A percentile compares a stretch with the other conserved stretches of the same genome.
These are phyloP conservation scores for Phytophthora fragariae DNA, from an alignment of 352 stramenopile species.

Conservation along the genomic window DNA sequence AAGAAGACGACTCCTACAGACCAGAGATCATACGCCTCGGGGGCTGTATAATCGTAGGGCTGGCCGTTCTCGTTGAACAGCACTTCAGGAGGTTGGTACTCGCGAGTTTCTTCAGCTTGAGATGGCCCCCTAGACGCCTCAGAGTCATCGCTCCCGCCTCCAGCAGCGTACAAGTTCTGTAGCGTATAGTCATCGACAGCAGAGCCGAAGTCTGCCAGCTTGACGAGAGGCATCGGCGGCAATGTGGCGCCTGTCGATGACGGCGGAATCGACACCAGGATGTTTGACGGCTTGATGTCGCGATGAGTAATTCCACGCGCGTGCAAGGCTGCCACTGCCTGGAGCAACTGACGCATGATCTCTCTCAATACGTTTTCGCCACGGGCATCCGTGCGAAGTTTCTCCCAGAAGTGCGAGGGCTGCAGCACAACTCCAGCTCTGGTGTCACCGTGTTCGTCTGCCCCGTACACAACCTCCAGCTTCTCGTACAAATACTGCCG, in stretches of 20 bases:
- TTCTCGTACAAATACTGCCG: constrained; percentile 89
- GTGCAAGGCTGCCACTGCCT: constrained; percentile 92
- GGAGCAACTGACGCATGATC: constrained; percentile 94
- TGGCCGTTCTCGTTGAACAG: constrained; percentile 65
- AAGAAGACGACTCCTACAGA: constrained; percentile 96
- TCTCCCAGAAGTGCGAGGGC: constrained; percentile 82
- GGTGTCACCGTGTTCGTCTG: constrained; percentile 19
- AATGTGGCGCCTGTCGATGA: constrained; percentile 15
- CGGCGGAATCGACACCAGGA: constrained; percentile 58
- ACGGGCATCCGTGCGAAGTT: constrained; percentile 56
- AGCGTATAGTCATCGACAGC: constrained; percentile 84
- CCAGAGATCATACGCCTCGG: constrained; percentile 91
- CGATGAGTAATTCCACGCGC: constrained; percentile 92
- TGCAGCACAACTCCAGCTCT: constrained; percentile 66
- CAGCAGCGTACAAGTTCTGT: constrained; percentile 71
- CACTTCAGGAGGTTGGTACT: constrained; percentile 96
- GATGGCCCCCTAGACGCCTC: constrained; percentile 71
- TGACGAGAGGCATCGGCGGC: constrained; percentile 57
- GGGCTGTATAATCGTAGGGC: constrained; percentile 67
- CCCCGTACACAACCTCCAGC: constrained; percentile 43
- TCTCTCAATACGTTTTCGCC: constrained; percentile 87
- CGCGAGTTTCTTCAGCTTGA: constrained; percentile 92
- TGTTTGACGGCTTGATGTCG: constrained; percentile 85
- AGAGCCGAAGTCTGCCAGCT: constrained; percentile 90
- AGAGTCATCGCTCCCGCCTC: constrained; percentile 65